Evolutionary conservation across 441 rosid genomes (phyloP).

Genomic region (Jatropha multifida): DNA sequence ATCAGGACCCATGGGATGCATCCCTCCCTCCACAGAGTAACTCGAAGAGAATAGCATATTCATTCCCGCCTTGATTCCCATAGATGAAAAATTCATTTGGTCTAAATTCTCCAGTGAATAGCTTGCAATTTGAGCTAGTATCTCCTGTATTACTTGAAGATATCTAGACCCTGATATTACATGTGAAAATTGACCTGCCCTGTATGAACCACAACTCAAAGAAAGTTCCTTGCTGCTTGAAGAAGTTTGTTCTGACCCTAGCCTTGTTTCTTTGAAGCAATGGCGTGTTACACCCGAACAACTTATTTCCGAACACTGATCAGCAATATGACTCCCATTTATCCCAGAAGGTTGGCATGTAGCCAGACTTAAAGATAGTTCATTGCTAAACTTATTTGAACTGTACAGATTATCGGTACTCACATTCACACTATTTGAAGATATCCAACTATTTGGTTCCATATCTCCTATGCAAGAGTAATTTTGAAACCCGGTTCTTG

Average conservation of each 20-base stretch:
- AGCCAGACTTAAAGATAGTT: constrained; percentile 77
- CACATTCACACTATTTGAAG: constrained; percentile 36
- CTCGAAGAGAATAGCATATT: constrained; percentile 26
- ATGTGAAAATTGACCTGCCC: constrained; percentile 38
- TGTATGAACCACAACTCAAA: constrained; percentile 36
- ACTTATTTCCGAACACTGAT: constrained; percentile 57
- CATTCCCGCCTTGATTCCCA: constrained; percentile 30
- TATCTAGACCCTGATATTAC: constrained; percentile 62
- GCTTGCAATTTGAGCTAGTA: constrained; percentile 77
- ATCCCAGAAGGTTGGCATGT: constrained; percentile 43
- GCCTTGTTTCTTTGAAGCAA: constrained; percentile 37
- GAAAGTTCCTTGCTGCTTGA: constrained; percentile 54
- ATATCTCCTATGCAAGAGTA: constrained; percentile 33
- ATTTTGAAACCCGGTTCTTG: constrained; percentile 41
- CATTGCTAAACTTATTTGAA: constrained; percentile 41
- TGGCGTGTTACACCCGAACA: constrained; percentile 32
- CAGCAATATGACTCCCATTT: constrained; percentile 37
- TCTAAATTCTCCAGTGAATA: constrained; percentile 64
- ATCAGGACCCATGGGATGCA: constrained; percentile 18
- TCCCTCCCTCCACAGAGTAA: constrained; percentile 26
- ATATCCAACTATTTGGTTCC: constrained; percentile 46
- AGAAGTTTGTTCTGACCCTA: constrained; percentile 57
- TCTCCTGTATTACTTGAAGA: constrained; percentile 72
- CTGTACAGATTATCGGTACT: constrained; percentile 25
- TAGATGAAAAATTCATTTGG: constrained; percentile 29